phyloP scores from a whole-genome alignment of 495 filamentous ascomycete genomes.

The Diplogelasinospora grovesii region DNA sequence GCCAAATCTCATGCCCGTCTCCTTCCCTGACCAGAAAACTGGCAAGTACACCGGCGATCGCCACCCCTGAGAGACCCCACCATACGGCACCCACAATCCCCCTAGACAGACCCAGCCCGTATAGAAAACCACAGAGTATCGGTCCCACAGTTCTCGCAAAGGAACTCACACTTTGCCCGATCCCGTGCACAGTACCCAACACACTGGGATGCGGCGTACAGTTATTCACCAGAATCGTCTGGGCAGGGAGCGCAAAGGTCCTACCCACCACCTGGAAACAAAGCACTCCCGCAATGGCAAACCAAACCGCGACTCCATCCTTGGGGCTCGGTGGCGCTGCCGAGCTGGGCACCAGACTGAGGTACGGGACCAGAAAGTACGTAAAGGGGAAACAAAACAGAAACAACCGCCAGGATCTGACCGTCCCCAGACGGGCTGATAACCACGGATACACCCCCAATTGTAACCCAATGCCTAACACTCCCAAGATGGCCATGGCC shows the following conservation, averaged over 20 bases:
- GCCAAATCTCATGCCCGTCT: conserved; percentile 60
- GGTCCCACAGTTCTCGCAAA: conserved; percentile 71
- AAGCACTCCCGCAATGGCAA: conserved; percentile 58
- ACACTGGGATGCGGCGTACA: conserved; percentile 75
- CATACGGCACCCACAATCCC: conserved; percentile 73
- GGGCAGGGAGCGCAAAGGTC: conserved; percentile 75
- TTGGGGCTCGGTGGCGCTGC: conserved; percentile 55
- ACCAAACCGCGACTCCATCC: conserved; percentile 60
- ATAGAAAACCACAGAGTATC: conserved; percentile 61
- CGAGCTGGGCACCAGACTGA: conserved; percentile 60
- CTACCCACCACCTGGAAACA: conserved; percentile 68
- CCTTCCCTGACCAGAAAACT: conserved; percentile 69
- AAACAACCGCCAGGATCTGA: conserved; percentile 60
- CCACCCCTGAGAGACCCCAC: conserved; percentile 63
- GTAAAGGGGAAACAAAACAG: conserved; percentile 67
- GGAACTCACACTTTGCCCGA: conserved; percentile 67
- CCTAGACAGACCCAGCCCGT: conserved; percentile 60
- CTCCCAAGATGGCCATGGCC: conserved; percentile 70
- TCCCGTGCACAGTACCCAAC: conserved; percentile 74
- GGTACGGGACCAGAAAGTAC: conserved; percentile 66
- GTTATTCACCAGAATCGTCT: conserved; percentile 77
- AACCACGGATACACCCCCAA: conserved; percentile 69
- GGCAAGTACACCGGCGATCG: conserved; percentile 52
- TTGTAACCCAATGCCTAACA: conserved; percentile 71
- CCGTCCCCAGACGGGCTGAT: conserved; percentile 59